Conservation (phyloP, 495 filamentous ascomycete species). For the Geoglossum glabrum region DNA sequence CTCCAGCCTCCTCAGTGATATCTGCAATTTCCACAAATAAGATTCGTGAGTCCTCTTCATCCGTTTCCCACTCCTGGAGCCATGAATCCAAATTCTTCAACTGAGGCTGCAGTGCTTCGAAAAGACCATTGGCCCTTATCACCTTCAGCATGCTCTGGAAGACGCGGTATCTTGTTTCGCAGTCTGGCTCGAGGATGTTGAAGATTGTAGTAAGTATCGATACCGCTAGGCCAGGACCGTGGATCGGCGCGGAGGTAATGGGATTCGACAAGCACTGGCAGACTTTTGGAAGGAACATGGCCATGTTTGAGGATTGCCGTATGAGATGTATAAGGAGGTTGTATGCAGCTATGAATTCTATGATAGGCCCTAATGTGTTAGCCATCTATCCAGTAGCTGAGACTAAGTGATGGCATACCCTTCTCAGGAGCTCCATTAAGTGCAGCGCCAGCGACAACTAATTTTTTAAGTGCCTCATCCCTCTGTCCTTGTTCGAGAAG, state of each 20-base stretch:
- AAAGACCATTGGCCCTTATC: constrained; percentile 49
- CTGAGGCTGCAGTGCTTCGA: constrained; percentile 60
- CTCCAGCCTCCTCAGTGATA: constrained; percentile 52
- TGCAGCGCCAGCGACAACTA: constrained; percentile 49
- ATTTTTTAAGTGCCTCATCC: constrained; percentile 62
- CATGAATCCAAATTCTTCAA: constrained; percentile 61
- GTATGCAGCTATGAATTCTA: constrained; percentile 83
- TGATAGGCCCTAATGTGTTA: constrained; percentile 2
- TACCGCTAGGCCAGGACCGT: constrained; percentile 67
- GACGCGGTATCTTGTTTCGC: constrained; percentile 71
- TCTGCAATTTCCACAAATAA: constrained; percentile 63
- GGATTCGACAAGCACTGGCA: constrained; percentile 76
- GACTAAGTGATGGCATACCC: constrained; percentile 24
- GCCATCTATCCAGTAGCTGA: neutral
- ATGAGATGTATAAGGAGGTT: constrained; percentile 90
- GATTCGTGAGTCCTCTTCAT: constrained; percentile 60
- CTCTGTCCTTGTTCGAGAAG: constrained; percentile 39
- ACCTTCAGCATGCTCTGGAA: constrained; percentile 67
- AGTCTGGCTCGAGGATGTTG: constrained; percentile 64
- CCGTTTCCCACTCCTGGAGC: constrained; percentile 66
- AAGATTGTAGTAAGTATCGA: constrained; percentile 85
- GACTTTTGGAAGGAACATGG: constrained; percentile 68
- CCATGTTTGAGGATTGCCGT: constrained; percentile 58
- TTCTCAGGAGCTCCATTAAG: constrained; percentile 79
- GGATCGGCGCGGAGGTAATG: constrained; percentile 61